Base-by-base conservation (phyloP, 768 basidiomycete genomes). In the Kwoniella heveanensis region DNA sequence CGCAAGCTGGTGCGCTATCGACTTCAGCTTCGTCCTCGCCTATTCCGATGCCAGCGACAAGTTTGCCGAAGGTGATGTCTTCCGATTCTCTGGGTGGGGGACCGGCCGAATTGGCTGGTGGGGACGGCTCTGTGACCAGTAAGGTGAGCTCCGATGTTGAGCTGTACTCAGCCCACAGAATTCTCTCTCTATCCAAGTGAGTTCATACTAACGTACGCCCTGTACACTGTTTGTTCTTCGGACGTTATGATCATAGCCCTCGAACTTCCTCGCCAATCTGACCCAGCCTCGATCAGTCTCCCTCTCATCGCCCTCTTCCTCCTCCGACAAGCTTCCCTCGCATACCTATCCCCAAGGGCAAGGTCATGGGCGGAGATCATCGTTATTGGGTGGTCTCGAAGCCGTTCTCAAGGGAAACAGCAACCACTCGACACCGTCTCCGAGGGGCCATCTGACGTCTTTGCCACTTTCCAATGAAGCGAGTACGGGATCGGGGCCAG, bases 41-140 rank as follows among this genome's bases (percentile, higher is more conserved):
- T 66, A 84, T 72, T 30, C 85, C 85, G 25, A 82, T 80, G 62
- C 27, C 49, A 19, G 83, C 82, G 39, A 83, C 67, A 27, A 88
- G 88, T 44, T 17, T 44, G 39, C 15, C 39, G 15, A 44, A 17
- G 19, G 39, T 44, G 3, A 9, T 44, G 39, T 44, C 39, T 9
- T 44, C 39, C 10, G 39, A 44, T 44, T 44, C 39, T 3, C 17
- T 44, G 19, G 71, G 85, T 86, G 56, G 90, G 88, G 39, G 39
- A 17, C 6, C 39, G 17, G 39, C 39, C 19, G 39, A 44, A 3
- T 3, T 19, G 84, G 84, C 3, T 71, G 83, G 36, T 30, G 55
- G 36, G 52, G 55, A 27, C 7, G 51, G 10, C 25, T 29, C 60
- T 39, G 29, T 54, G 22, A 52, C 53, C 8, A 60, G 55, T 61